phyloP scores from a whole-genome alignment of 805 yeast genomes.

The Suhomyces faveliae region DNA sequence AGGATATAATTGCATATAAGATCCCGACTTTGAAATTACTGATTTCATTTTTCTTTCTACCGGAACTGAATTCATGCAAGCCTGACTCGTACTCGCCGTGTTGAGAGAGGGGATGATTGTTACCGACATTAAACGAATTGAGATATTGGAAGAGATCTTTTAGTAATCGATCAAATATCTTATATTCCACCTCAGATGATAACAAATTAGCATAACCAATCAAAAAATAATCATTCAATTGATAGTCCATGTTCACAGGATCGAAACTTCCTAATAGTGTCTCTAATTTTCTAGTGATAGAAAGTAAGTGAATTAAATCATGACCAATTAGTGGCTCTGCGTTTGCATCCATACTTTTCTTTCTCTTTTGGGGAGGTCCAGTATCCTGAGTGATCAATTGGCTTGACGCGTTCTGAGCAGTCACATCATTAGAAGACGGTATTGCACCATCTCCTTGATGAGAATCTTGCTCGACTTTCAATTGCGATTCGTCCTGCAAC shows the following conservation, averaged over 20 bases:
- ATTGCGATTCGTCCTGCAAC: background rate
- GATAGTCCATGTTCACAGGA: conserved; percentile 8
- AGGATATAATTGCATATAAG: conserved; percentile 43
- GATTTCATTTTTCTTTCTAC: conserved; percentile 9
- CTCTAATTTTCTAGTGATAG: conserved; percentile 28
- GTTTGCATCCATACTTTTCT: conserved; percentile 3
- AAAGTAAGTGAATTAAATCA: conserved; percentile 28
- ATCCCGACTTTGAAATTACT: conserved; percentile 39
- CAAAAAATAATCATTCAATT: conserved; percentile 28
- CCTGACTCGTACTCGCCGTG: conserved; percentile 3
- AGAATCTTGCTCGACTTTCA: background rate
- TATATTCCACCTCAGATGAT: conserved; percentile 10
- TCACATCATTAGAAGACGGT: background rate
- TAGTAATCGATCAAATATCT: conserved; percentile 20
- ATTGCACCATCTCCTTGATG: background rate
- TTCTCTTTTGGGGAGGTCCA: conserved; percentile 3
- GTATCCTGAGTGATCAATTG: background rate
- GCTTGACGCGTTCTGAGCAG: background rate
- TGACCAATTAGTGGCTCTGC: conserved; percentile 7
- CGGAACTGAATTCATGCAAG: background rate
- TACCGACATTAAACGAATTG: conserved; percentile 15
- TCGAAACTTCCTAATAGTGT: conserved; percentile 14
- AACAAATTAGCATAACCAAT: conserved; percentile 29
- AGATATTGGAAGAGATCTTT: conserved; percentile 23
- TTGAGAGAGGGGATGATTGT: conserved; percentile 4